Base-by-base conservation (phyloP, 2,329 filamentous ascomycete genomes). In the Aspergillus latus region DNA sequence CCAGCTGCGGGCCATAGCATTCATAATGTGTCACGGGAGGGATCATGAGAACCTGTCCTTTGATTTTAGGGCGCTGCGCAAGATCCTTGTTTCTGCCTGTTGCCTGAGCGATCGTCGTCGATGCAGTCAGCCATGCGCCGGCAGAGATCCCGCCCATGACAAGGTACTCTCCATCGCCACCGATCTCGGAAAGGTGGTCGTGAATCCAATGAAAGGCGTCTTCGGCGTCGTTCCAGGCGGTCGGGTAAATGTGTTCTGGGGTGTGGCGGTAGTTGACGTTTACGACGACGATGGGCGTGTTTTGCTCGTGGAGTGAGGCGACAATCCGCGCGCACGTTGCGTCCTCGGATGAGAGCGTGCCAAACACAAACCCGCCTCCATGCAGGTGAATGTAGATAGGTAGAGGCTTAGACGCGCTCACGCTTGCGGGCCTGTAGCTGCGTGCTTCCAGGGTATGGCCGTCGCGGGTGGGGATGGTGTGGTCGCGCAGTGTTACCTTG, bases 221-320 rank as follows among this genome's bases (percentile, higher is more conserved):
- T 56, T 82, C 77, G 0, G 74, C 67, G 47, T 87, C 84, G 43
- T 69, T 47, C 78, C 78, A 84, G 0, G 78, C 75, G 0, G 76
- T 79, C 0, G 84, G 84, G 56, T 80, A 85, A 0, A 57, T 62
- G 59, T 77, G 70, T 50, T 85, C 79, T 0, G 83, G 83, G 0
- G 82, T 83, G 62, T 86, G 83, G 0, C 84, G 79, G 64, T 86
- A 86, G 60, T 84, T 82, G 11, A 85, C 71, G 42, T 83, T 82
- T 1, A 85, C 62, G 0, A 85, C 81, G 0, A 80, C 68, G 2
- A 79, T 47, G 3, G 66, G 68, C 1, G 52, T 52, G 15, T 32
- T 49, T 2, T 39, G 6, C 5, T 60, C 72, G 1, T 57, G 47
- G 3, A 68, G 62, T 0, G 60, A 53, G 11, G 76, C 65, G 0